Conservation (phyloP, 345 rosid genomes). For the Acer campestre region DNA sequence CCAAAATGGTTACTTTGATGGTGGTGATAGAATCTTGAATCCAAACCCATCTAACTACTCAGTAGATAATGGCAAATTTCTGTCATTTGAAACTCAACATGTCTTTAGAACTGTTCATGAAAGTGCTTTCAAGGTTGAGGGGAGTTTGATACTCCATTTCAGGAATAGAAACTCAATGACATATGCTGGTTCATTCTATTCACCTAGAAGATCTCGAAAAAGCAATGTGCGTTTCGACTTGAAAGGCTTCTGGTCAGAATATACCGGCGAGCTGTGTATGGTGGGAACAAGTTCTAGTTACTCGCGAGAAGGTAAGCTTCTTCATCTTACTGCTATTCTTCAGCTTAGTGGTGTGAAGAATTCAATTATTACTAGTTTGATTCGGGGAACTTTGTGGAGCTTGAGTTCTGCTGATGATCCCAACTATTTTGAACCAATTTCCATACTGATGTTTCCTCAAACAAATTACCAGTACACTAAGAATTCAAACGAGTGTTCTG, state of each 20-base stretch:
- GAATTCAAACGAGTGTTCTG: constrained; percentile 13
- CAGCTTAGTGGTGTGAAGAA: constrained; percentile 24
- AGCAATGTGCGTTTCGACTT: constrained; percentile 24
- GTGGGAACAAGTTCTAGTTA: constrained; percentile 29
- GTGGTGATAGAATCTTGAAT: too few species aligned
- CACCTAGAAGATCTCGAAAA: not conserved
- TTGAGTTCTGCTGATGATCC: constrained; percentile 17
- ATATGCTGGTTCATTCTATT: not conserved
- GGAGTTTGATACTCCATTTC: constrained; percentile 17
- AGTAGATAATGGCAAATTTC: too few species aligned
- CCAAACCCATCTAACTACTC: too few species aligned
- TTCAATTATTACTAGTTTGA: constrained; percentile 25
- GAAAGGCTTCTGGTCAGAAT: constrained; percentile 39
- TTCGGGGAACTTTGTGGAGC: constrained; percentile 29
- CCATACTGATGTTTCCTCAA: constrained; percentile 32
- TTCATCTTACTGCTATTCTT: constrained; percentile 25
- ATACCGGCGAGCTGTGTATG: constrained; percentile 40
- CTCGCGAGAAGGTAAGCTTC: constrained; percentile 18
- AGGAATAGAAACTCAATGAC: too few species aligned
- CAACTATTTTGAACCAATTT: constrained; percentile 26
- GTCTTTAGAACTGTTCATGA: constrained; percentile 10
- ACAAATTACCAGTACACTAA: constrained; percentile 22
- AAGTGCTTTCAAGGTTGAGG: constrained; percentile 30
- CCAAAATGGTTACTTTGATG: too few species aligned
- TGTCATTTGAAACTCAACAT: too few species aligned